Percentiles rank a stretch among this genome's conserved stretches.
phyloP scores from a whole-genome alignment of 805 yeast genomes.

The Candida glaebosa region DNA sequence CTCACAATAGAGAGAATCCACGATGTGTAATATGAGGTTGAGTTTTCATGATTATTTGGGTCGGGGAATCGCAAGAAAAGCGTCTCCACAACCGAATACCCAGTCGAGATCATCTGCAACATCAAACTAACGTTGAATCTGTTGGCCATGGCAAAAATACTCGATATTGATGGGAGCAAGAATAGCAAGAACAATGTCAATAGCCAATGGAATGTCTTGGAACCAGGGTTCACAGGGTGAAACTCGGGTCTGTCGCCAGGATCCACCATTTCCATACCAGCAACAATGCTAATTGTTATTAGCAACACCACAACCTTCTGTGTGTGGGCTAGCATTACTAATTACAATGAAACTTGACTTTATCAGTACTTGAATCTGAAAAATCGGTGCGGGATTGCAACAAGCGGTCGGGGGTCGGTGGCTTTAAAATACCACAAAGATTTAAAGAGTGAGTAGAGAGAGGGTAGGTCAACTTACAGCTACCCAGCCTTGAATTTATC shows the following conservation, averaged over 20 bases:
- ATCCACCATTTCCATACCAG: constrained; percentile 16
- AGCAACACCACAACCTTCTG: not conserved
- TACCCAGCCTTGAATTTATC: too few relatives aligned
- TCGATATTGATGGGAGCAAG: constrained; percentile 53
- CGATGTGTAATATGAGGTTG: constrained; percentile 65
- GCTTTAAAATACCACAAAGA: too few relatives aligned
- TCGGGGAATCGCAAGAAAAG: constrained; percentile 62
- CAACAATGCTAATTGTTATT: not conserved
- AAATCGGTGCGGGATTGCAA: too few relatives aligned
- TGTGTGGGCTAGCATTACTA: too few relatives aligned
- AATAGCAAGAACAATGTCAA: constrained; percentile 44
- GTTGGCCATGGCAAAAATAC: constrained; percentile 55
- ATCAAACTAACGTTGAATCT: constrained; percentile 41
- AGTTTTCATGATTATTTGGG: constrained; percentile 59
- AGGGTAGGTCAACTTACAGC: too few relatives aligned
- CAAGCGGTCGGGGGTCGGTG: too few relatives aligned
- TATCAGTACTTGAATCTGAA: too few relatives aligned
- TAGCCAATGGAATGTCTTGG: constrained; percentile 67
- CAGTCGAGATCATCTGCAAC: constrained; percentile 45
- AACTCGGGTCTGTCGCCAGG: constrained; percentile 29
- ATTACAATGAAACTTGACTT: too few relatives aligned
- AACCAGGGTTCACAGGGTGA: constrained; percentile 45
- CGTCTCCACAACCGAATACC: constrained; percentile 55
- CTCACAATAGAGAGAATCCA: constrained; percentile 54
- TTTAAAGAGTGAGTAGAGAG: too few relatives aligned